Conservation (phyloP, 345 rosid species). For the Gossypium rotundifolium region DNA sequence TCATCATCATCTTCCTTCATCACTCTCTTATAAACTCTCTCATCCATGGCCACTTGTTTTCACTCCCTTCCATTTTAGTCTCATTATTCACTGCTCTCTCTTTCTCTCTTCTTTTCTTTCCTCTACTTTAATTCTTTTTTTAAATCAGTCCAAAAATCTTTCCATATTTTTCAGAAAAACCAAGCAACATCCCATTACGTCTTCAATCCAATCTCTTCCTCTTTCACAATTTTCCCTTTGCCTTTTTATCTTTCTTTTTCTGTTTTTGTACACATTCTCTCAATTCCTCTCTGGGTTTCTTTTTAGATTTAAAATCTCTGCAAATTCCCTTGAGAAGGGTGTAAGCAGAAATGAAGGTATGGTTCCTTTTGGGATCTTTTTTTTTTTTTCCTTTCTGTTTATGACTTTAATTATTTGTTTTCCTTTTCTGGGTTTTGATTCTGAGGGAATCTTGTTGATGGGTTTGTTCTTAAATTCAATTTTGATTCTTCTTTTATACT, state of each 20-base stretch:
- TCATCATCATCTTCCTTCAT: background rate
- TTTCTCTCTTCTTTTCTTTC: background rate
- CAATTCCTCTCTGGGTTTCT: conserved; percentile 13
- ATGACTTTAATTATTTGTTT: background rate
- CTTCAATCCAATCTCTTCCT: background rate
- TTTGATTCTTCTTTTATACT: conserved; percentile 10
- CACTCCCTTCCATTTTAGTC: conserved; percentile 17
- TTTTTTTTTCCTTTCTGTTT: conserved; percentile 1
- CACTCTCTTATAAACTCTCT: background rate
- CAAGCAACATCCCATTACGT: conserved; percentile 26
- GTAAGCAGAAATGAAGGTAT: conserved; percentile 54
- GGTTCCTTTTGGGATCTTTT: conserved; percentile 18
- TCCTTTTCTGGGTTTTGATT: conserved; percentile 21
- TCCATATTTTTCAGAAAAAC: conserved; percentile 19
- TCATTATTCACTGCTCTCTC: background rate
- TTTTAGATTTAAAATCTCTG: conserved; percentile 24
- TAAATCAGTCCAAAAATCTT: conserved; percentile 19
- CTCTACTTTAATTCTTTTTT: conserved; percentile 6
- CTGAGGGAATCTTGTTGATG: conserved; percentile 18
- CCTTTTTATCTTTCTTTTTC: conserved; percentile 17
- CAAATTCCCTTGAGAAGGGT: conserved; percentile 11
- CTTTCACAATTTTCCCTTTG: conserved; percentile 2
- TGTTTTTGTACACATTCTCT: conserved; percentile 14
- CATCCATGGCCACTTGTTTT: background rate
- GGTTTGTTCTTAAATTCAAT: conserved; percentile 11